These are phyloP conservation scores for Cytospora schulzeri DNA, from an alignment of 2,329 filamentous ascomycete genomes.

Conservation along the genomic window DNA sequence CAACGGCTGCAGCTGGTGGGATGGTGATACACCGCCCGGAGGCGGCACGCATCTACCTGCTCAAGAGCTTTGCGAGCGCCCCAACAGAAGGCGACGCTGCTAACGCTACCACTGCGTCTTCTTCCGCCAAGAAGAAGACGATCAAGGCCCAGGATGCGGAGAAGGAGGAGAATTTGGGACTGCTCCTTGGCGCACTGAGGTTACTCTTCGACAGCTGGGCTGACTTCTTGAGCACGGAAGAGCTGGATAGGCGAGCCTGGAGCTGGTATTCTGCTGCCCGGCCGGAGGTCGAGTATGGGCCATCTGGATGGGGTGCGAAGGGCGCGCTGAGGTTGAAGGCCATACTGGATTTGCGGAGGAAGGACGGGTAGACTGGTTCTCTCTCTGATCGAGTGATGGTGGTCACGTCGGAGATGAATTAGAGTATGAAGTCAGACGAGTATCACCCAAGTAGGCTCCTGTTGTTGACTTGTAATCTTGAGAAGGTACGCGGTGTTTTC, in stretches of 20 bases:
- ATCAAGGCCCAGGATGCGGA: slow-evolving; percentile 55
- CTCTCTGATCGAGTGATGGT: not conserved
- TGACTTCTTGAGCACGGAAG: slow-evolving; percentile 58
- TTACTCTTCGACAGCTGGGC: slow-evolving; percentile 76
- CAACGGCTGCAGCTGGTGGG: slow-evolving; percentile 43
- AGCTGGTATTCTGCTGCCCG: slow-evolving; percentile 77
- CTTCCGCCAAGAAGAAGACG: slow-evolving; percentile 54
- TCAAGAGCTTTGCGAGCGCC: slow-evolving; percentile 60
- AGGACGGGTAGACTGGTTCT: slow-evolving; percentile 7
- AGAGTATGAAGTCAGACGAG: not conserved
- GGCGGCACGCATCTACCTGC: slow-evolving; percentile 61
- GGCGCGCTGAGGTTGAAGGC: slow-evolving; percentile 66
- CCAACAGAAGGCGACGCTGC: slow-evolving; percentile 32
- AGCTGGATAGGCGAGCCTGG: slow-evolving; percentile 79
- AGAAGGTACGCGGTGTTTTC: not conserved
- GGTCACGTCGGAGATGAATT: not conserved
- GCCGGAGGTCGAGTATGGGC: slow-evolving; percentile 74
- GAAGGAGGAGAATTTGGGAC: slow-evolving; percentile 69
- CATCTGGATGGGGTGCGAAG: slow-evolving; percentile 82
- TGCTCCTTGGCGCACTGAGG: slow-evolving; percentile 71
- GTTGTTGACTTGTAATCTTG: not conserved
- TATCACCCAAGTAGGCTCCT: not conserved
- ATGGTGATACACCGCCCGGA: slow-evolving; percentile 78
- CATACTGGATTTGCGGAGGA: slow-evolving; percentile 63
- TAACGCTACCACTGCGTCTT: slow-evolving; percentile 31